Conservation (phyloP, 352 stramenopile genomes). For the Phytophthora crassamura region DNA sequence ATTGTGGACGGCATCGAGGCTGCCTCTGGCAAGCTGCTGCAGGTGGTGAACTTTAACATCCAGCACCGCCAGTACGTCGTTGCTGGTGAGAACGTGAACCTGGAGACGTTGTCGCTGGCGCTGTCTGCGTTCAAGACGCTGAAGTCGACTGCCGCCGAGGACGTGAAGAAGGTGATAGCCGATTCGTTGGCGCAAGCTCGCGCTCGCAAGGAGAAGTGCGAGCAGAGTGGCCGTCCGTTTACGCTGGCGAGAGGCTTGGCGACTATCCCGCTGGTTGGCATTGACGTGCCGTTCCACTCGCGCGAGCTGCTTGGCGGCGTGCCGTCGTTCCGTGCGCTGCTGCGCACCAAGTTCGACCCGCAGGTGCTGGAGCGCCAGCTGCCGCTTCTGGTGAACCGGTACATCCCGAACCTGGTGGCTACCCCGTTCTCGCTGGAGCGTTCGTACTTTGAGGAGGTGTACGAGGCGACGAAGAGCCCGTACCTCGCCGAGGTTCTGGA, state of each 20-base stretch:
- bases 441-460: constrained; percentile 80
- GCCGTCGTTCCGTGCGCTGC: constrained; percentile 75
- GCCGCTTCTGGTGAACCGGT: constrained; percentile 72
- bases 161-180: constrained; percentile 58
- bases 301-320: constrained; percentile 83
- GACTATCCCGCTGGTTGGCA: constrained; percentile 86
- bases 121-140: constrained; percentile 59
- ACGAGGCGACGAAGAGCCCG: constrained; percentile 73
- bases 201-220: constrained; percentile 68
- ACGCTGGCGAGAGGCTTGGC: constrained; percentile 65
- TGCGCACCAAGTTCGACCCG: constrained; percentile 76
- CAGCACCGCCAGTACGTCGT: constrained; percentile 87
- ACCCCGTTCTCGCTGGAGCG: constrained; percentile 81
- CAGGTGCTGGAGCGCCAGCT: constrained; percentile 74
- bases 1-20: constrained; percentile 72
- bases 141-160: constrained; percentile 51
- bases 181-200: constrained; percentile 65
- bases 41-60: constrained; percentile 92
- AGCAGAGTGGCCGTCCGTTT: constrained; percentile 62
- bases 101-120: constrained; percentile 78
- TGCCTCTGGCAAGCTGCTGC: constrained; percentile 73
- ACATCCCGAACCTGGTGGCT: constrained; percentile 89
- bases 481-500: constrained; percentile 72
- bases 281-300: constrained; percentile 93
- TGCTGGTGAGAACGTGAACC: constrained; percentile 81